Base-by-base conservation (phyloP, 768 basidiomycete genomes). In the Pisolithus albus region DNA sequence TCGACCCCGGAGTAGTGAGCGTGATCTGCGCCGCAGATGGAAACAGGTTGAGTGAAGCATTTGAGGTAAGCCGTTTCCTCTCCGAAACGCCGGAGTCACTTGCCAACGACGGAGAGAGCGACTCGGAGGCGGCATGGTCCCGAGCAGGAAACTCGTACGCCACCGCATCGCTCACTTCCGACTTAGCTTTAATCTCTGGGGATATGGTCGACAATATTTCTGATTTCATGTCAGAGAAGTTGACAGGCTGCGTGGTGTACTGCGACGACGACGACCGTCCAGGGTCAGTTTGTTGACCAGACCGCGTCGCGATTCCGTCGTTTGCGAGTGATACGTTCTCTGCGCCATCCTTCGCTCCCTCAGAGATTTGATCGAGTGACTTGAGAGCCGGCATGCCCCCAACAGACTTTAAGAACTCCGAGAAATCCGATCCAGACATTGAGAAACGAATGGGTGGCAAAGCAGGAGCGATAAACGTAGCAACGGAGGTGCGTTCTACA, bases 391-490 rank as follows among this genome's bases (percentile, higher is more conserved):
- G 72, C 23, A 73, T 62, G 18, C 77, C 78, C 36, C 77, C 79
- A 6, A 82, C 79, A 30, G 80, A 78, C 58, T 69, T 80, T 47
- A 88, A 75, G 16, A 88, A 67, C 52, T 87, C 86, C 0, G 83
- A 81, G 61, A 97, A 93, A 64, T 95, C 92, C 0, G 81, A 73
- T 43, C 83, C 79, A 52, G 82, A 86, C 71, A 95, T 77, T 15
- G 92, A 94, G 65, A 95, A 86, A n/a, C 89, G 82, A 61, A 95
- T 92, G 0, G 90, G 90, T 3, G 92, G 92, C 26, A 93, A 73
- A 3, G 90, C 88, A 37, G 92, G 92, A 0, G 89, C 87, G 46
- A 91, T 88, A 64, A 86, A 87, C 18, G 90, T 90, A 6, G 86
- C 74, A 59, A 78, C 79, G 7, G 84, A 83, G 10, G 78, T 81